Percentiles rank a stretch among this genome's conserved stretches.
phyloP scores from a whole-genome alignment of 164 flowering plant genomes.

The Sextonia rubra region DNA sequence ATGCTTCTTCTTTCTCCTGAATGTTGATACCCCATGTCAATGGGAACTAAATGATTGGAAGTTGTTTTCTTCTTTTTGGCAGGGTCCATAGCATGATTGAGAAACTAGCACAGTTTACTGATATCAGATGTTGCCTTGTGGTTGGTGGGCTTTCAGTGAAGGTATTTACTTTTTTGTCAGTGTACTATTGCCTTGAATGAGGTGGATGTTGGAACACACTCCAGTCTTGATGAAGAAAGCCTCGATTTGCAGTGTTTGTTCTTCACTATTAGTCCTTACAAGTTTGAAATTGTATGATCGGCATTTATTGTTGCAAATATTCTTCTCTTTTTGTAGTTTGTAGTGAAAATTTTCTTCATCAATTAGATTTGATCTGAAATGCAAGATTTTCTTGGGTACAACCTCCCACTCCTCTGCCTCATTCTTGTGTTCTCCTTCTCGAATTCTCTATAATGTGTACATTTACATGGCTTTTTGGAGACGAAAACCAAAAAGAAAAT shows the following conservation, averaged over 20 bases:
- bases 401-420: too few relatives aligned
- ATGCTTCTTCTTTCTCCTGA: too few relatives aligned
- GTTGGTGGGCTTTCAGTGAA: constrained; percentile 87
- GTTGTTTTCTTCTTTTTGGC: constrained; percentile 18
- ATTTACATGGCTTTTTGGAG: not conserved
- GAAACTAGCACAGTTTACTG: constrained; percentile 86
- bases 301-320: too few relatives aligned
- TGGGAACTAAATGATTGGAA: not conserved
- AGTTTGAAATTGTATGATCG: too few relatives aligned
- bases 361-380: too few relatives aligned
- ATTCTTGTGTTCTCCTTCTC: too few relatives aligned
- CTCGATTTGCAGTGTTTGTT: too few relatives aligned
- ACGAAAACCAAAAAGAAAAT: not conserved
- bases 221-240: not conserved
- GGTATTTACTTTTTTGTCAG: constrained; percentile 34
- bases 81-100: constrained; percentile 95
- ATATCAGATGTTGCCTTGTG: constrained; percentile 82
- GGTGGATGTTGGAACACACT: not conserved
- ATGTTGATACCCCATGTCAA: not conserved
- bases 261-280: too few relatives aligned
- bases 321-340: too few relatives aligned
- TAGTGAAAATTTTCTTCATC: too few relatives aligned
- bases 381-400: too few relatives aligned
- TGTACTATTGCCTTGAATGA: not conserved
- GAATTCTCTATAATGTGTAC: not conserved